Evolutionary conservation across 2,329 filamentous ascomycete species (phyloP).

Genomic region (Talaromyces sp.): DNA sequence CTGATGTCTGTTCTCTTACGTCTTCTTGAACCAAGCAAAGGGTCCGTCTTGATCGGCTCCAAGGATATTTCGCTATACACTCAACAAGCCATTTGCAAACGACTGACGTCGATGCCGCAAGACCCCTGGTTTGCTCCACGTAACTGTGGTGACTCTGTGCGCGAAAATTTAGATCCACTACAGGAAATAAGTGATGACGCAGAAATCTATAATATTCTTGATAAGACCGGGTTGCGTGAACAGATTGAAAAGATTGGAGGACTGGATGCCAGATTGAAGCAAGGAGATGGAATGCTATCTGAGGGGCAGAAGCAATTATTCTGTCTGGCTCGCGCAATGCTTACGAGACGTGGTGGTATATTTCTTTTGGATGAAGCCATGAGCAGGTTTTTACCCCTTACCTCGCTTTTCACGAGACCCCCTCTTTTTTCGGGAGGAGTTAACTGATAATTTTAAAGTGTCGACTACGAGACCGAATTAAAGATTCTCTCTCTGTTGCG

Average conservation of each 20-base stretch:
- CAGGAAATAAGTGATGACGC: constrained; percentile 28
- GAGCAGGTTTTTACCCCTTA: constrained; percentile 28
- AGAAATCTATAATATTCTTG: constrained; percentile 34
- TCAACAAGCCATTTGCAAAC: constrained; percentile 37
- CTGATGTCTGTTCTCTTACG: constrained; percentile 24
- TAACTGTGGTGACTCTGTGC: constrained; percentile 24
- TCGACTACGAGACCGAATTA: constrained; percentile 56
- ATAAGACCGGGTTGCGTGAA: constrained; percentile 38
- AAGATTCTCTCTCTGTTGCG: constrained; percentile 56
- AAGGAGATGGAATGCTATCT: constrained; percentile 37
- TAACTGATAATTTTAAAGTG: constrained; percentile 32
- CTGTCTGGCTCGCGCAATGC: constrained; percentile 57
- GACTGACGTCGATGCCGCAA: constrained; percentile 43
- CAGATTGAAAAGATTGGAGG: constrained; percentile 44
- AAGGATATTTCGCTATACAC: constrained; percentile 39
- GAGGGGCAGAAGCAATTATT: constrained; percentile 64
- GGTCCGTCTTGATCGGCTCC: constrained; percentile 42
- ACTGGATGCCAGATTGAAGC: constrained; percentile 3
- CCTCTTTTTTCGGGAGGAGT: background rate
- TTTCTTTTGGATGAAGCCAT: constrained; percentile 44
- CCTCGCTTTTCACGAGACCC: too few relatives aligned
- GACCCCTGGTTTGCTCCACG: constrained; percentile 42
- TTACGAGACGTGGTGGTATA: constrained; percentile 43
- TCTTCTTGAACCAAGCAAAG: constrained; percentile 40
- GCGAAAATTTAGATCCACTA: constrained; percentile 39